Conservation (phyloP, 129 eudicot genomes). For the Artemisia argyi region DNA sequence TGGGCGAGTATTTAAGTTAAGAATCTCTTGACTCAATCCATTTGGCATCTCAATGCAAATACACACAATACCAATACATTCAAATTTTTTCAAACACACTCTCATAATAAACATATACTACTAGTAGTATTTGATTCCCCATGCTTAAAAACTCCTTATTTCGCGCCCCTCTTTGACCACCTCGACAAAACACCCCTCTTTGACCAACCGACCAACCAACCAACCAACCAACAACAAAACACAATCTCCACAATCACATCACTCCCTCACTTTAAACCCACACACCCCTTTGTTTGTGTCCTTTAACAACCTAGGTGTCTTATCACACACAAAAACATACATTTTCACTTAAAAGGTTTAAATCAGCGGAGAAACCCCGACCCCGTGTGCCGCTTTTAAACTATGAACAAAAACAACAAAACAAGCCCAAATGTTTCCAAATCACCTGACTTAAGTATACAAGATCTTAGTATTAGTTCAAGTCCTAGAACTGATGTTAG, state of each 20-base stretch:
- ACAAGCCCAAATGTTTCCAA: slow-evolving; percentile 17
- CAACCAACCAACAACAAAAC: background rate
- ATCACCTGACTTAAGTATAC: slow-evolving; percentile 44
- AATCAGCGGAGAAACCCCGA: too few relatives aligned
- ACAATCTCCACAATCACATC: too few relatives aligned
- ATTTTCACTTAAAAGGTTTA: too few relatives aligned
- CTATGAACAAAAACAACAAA: slow-evolving; percentile 34
- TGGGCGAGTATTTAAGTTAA: slow-evolving; percentile 7
- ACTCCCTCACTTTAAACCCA: slow-evolving; percentile 11
- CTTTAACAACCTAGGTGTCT: slow-evolving; percentile 6
- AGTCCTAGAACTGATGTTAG: slow-evolving; percentile 55
- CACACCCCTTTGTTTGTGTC: background rate
- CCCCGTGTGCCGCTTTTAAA: too few relatives aligned
- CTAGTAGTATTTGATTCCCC: slow-evolving; percentile 41
- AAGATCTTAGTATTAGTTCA: slow-evolving; percentile 49
- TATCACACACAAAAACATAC: slow-evolving; percentile 15
- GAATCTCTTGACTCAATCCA: slow-evolving; percentile 37
- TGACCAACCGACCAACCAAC: slow-evolving; percentile 39
- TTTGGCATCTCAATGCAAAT: slow-evolving; percentile 49
- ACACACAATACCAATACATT: slow-evolving; percentile 23
- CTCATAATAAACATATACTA: background rate
- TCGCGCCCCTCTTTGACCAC: slow-evolving; percentile 71
- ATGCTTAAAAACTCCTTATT: slow-evolving; percentile 31
- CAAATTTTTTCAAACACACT: slow-evolving; percentile 47
- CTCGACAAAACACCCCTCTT: slow-evolving; percentile 60